These are phyloP conservation scores for Rhodomyrtus tomentosa DNA, from an alignment of 345 rosid genomes.

Conservation along the genomic window DNA sequence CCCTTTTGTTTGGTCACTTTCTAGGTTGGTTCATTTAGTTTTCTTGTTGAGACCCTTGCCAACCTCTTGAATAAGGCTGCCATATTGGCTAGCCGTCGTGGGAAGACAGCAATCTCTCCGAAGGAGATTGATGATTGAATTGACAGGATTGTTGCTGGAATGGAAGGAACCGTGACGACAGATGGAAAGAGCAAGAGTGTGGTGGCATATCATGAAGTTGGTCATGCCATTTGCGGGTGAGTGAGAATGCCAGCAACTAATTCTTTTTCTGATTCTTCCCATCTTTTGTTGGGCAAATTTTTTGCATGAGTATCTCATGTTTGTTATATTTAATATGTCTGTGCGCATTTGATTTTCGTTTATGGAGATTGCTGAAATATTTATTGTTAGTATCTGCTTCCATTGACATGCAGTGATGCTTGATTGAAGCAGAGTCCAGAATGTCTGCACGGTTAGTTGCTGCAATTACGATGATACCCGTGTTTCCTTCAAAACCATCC, in stretches of 20 bases:
- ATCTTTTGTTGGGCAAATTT: not conserved
- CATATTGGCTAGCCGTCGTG: conserved; percentile 89
- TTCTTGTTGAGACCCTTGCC: too few species aligned
- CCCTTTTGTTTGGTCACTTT: too few species aligned
- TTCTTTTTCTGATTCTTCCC: not conserved
- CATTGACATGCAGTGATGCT: too few species aligned
- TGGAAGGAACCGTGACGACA: conserved; percentile 99
- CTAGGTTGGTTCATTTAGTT: too few species aligned
- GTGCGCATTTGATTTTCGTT: not conserved
- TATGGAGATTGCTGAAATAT: not conserved
- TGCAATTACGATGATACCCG: conserved; percentile 84
- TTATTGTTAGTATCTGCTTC: too few species aligned
- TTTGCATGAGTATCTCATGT: not conserved
- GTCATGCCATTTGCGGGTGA: conserved; percentile 94
- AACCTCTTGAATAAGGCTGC: conserved; percentile 96
- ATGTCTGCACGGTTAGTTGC: conserved; percentile 96
- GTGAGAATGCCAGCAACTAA: conserved; percentile 11
- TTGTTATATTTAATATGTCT: not conserved
- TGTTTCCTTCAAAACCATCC: conserved; percentile 98
- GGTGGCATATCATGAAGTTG: conserved; percentile 97
- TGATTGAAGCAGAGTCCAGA: conserved; percentile 86
- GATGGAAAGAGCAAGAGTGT: conserved; percentile 96
- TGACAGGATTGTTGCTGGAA: conserved; percentile 97
- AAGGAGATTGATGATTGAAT: conserved; percentile 95
- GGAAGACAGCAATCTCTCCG: conserved; percentile 66